A percentile compares a stretch with the other conserved stretches of the same genome.
These are phyloP conservation scores for Asterochloris erici DNA, from an alignment of 139 green algal genomes.

Conservation along the genomic window DNA sequence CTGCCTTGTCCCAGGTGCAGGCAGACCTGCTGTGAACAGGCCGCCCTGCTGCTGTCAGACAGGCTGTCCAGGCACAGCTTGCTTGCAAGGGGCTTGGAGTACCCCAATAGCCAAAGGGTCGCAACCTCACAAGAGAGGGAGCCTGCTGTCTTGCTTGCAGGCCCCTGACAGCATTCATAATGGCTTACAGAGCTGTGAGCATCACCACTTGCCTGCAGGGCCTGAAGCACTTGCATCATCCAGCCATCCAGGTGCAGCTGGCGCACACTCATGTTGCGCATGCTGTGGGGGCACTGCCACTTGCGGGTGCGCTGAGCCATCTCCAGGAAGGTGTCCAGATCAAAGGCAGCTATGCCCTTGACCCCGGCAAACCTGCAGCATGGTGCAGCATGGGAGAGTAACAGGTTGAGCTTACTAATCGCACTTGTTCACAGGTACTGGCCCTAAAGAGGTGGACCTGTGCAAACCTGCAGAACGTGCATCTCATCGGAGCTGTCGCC, in stretches of 20 bases:
- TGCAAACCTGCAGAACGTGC: background rate
- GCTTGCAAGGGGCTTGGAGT: too few species aligned
- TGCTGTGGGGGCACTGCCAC: slow-evolving; percentile 82
- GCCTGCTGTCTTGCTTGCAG: background rate
- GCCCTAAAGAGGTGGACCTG: background rate
- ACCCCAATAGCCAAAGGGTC: too few species aligned
- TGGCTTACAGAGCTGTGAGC: background rate
- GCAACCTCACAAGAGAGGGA: too few species aligned
- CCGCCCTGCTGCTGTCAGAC: too few species aligned
- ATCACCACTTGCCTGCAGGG: background rate
- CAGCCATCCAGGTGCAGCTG: slow-evolving; percentile 65
- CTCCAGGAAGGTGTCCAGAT: slow-evolving; percentile 78
- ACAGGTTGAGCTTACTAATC: too few species aligned
- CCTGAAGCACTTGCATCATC: slow-evolving; percentile 21
- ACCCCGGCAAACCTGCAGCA: slow-evolving; percentile 31
- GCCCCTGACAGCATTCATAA: background rate
- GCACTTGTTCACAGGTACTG: too few species aligned
- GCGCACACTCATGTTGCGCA: slow-evolving; percentile 49
- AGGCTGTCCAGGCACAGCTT: too few species aligned
- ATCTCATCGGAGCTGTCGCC: too few species aligned
- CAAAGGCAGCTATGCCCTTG: slow-evolving; percentile 62
- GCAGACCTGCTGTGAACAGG: too few species aligned
- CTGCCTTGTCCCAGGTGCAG: too few species aligned
- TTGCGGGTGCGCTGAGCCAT: slow-evolving; percentile 70
- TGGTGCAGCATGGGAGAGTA: background rate